These are phyloP conservation scores for Geotrichum australiense DNA, from an alignment of 1,139 yeast species.

Conservation along the genomic window DNA sequence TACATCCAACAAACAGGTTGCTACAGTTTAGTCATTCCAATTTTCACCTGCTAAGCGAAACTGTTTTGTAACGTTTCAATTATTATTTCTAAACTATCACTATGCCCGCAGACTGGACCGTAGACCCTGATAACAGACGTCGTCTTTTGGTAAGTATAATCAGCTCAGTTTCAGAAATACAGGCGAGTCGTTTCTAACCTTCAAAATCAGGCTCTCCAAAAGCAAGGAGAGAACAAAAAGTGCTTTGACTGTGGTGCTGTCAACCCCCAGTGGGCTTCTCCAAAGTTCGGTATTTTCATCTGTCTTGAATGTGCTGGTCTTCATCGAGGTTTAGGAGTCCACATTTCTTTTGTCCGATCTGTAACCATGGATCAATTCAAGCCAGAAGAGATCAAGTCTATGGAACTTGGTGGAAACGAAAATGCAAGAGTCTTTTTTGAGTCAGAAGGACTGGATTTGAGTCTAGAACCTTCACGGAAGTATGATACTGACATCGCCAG, in stretches of 20 bases:
- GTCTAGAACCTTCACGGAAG: slow-evolving; percentile 61
- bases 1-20: too few relatives aligned
- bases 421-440: slow-evolving; percentile 73
- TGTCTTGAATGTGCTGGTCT: slow-evolving; percentile 96
- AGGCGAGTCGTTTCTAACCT: background rate
- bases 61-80: too few relatives aligned
- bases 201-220: slow-evolving; percentile 49
- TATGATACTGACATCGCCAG: slow-evolving; percentile 89
- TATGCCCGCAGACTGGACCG: slow-evolving; percentile 54
- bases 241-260: slow-evolving; percentile 93
- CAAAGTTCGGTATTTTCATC: slow-evolving; percentile 87
- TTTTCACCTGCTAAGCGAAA: too few relatives aligned
- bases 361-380: slow-evolving; percentile 93
- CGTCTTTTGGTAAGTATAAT: slow-evolving; percentile 44
- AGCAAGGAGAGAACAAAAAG: slow-evolving; percentile 63
- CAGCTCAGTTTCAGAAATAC: background rate
- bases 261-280: slow-evolving; percentile 98
- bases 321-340: slow-evolving; percentile 94
- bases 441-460: slow-evolving; percentile 63
- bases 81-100: too few relatives aligned
- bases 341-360: slow-evolving; percentile 89
- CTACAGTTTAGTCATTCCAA: too few relatives aligned
- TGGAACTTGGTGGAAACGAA: slow-evolving; percentile 90
- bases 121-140: slow-evolving; percentile 85
- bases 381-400: slow-evolving; percentile 75